Conservation (phyloP, 2,329 filamentous ascomycete species). For the Chaetoscypha palmicola region DNA sequence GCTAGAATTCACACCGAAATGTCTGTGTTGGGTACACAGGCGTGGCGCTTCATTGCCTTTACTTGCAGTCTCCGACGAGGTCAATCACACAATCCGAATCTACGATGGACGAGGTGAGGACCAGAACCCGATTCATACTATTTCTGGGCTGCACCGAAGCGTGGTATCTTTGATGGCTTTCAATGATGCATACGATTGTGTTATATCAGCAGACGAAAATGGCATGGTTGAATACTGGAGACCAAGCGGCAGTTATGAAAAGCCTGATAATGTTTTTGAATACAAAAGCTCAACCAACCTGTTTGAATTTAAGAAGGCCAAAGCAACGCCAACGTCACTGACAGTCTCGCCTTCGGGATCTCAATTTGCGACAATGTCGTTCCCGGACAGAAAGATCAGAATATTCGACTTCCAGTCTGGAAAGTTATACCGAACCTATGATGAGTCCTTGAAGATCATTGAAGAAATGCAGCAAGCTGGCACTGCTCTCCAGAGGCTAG, state of each 20-base stretch:
- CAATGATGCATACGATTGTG: slow-evolving; percentile 83
- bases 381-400: slow-evolving; percentile 88
- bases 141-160: slow-evolving; percentile 73
- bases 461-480: slow-evolving; percentile 97
- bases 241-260: slow-evolving; percentile 73
- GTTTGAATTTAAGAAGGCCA: slow-evolving; percentile 96
- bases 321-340: slow-evolving; percentile 73
- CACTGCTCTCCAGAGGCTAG: slow-evolving; percentile 70
- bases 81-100: slow-evolving; percentile 65
- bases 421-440: slow-evolving; percentile 87
- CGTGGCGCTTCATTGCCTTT: slow-evolving; percentile 82
- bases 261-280: slow-evolving; percentile 84
- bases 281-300: slow-evolving; percentile 91
- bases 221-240: slow-evolving; percentile 98
- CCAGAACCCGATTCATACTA: slow-evolving; percentile 64
- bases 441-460: slow-evolving; percentile 83
- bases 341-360: slow-evolving; percentile 80
- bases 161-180: slow-evolving; percentile 81
- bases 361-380: slow-evolving; percentile 81
- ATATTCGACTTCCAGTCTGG: slow-evolving; percentile 87
- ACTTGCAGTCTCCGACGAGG: slow-evolving; percentile 73
- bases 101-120: slow-evolving; percentile 88
- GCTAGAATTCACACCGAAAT: slow-evolving; percentile 68
- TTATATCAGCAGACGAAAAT: slow-evolving; percentile 78
- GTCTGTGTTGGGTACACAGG: slow-evolving; percentile 86